Conservation (phyloP, 176 grass and related monocot genomes). For the Pontederia crassipes region DNA sequence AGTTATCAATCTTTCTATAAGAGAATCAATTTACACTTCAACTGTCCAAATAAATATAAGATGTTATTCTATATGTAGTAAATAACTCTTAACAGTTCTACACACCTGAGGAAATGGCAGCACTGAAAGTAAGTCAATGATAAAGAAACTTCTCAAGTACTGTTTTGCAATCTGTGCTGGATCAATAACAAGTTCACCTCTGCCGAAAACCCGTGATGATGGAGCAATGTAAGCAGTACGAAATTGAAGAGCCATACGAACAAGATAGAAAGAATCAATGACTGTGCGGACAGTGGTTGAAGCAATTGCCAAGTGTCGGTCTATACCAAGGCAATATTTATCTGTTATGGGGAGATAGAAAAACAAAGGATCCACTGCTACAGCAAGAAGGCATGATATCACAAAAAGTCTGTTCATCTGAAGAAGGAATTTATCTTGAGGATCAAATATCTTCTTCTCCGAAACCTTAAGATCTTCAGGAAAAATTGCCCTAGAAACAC, state of each 20-base stretch:
- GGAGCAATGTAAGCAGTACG: conserved; percentile 74
- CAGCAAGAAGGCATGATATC: conserved; percentile 55
- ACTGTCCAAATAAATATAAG: not conserved
- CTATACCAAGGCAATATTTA: conserved; percentile 54
- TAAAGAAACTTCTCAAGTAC: conserved; percentile 65
- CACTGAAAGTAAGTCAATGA: conserved; percentile 62
- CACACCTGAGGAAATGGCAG: conserved; percentile 82
- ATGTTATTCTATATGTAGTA: not conserved
- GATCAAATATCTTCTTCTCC: conserved; percentile 63
- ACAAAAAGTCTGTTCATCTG: conserved; percentile 70
- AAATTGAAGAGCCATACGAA: conserved; percentile 60
- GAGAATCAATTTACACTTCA: not conserved
- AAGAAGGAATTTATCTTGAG: conserved; percentile 62
- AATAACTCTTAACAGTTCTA: not conserved
- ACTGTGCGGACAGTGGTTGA: conserved; percentile 61
- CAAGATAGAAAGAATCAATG: conserved; percentile 71
- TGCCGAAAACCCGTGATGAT: conserved; percentile 69
- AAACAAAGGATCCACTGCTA: conserved; percentile 77
- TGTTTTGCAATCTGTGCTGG: conserved; percentile 47
- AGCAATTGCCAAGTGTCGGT: conserved; percentile 44
- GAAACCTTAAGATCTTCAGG: conserved; percentile 56
- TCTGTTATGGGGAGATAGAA: conserved; percentile 66
- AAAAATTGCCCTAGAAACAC: conserved; percentile 47
- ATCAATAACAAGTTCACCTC: conserved; percentile 78
- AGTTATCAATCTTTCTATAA: not conserved